Evolutionary conservation across 1,139 yeast genomes (phyloP), one percentile per base, ranked within the genome.

Genomic region (Pichia kudriavzevii): DNA sequence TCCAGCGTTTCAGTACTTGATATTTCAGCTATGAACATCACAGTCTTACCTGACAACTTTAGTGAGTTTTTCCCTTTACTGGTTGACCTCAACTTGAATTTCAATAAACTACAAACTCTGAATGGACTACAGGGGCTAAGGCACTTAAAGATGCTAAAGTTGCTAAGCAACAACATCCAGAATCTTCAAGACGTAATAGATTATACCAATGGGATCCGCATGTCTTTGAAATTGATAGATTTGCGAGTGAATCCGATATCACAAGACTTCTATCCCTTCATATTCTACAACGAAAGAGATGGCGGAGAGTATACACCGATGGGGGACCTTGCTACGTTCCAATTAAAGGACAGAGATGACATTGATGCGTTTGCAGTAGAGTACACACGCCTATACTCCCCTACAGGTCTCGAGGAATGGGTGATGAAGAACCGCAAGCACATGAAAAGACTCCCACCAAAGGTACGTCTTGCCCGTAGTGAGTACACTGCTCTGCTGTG

Each of bases 161-260:
- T 72, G 36, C 60, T 74, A 15, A 69, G 75, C 44, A 74, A 74
- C 46, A 58, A 62, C 27, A 47, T 74, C 22, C 40, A 46, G 9
- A 59, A 55, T 26, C 52, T 67, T 14, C 47, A 48, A 12, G 44
- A 69, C 1, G 45, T 71, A n/a, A 49, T 51, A 6, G 59, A 64
- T 4, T 49, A 65, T 24, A 46, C 55, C 8, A 58, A 56, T 0
- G 50, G 61, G 1, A 26, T 45, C 5, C 52, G 73, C 28, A 37
- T 48, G 7, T 47, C 59, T 2, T 52, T 74, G 38, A 59, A 53
- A 37, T 55, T 61, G 9, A 48, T 74, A 14, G 80, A 74, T 49
- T 45, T 71, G 30, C 57, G 79, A 35, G 65, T 72, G 38, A 75
- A 75, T 45, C 68, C 75, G 8, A 46, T 72, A 27, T 72, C 67